These are phyloP conservation scores for Discostella pseudostelligera DNA, from an alignment of 108 stramenopile species.

Conservation along the genomic window DNA sequence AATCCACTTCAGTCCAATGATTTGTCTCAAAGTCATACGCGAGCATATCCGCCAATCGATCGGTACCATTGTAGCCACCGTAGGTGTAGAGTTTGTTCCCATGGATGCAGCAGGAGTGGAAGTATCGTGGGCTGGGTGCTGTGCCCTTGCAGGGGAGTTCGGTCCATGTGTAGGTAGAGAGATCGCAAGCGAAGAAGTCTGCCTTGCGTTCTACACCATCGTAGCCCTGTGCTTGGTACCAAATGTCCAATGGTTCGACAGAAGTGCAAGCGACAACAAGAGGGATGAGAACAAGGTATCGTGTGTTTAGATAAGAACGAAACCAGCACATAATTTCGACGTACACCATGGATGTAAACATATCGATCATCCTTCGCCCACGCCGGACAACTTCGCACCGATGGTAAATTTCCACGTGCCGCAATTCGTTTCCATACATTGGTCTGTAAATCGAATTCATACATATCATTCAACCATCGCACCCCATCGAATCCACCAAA, in stretches of 20 bases:
- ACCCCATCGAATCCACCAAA: slow-evolving; percentile 93
- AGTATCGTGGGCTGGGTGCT: slow-evolving; percentile 88
- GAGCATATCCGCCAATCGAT: slow-evolving; percentile 90
- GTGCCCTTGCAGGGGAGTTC: slow-evolving; percentile 84
- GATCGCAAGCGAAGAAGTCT: slow-evolving; percentile 89
- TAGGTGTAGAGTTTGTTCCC: slow-evolving; percentile 87
- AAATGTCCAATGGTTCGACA: too few relatives aligned
- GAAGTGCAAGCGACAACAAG: too few relatives aligned
- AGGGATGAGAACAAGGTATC: too few relatives aligned
- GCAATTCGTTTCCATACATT: slow-evolving; percentile 70
- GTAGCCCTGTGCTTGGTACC: slow-evolving; percentile 54
- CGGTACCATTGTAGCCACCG: slow-evolving; percentile 89
- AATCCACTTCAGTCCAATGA: slow-evolving; percentile 73
- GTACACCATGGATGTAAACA: slow-evolving; percentile 86
- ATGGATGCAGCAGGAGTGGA: slow-evolving; percentile 90
- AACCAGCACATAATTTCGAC: too few relatives aligned
- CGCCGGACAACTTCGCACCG: slow-evolving; percentile 83
- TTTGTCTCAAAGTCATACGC: slow-evolving; percentile 78
- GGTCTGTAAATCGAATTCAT: slow-evolving; percentile 74
- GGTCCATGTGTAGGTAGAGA: slow-evolving; percentile 84
- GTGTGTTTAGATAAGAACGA: too few relatives aligned
- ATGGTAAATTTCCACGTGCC: slow-evolving; percentile 56
- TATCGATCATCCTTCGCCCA: slow-evolving; percentile 85
- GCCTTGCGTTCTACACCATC: slow-evolving; percentile 91
- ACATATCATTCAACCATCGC: slow-evolving; percentile 88